Base-by-base conservation (phyloP, 1,139 yeast species). In the Saccharomycopsis crataegensis region DNA sequence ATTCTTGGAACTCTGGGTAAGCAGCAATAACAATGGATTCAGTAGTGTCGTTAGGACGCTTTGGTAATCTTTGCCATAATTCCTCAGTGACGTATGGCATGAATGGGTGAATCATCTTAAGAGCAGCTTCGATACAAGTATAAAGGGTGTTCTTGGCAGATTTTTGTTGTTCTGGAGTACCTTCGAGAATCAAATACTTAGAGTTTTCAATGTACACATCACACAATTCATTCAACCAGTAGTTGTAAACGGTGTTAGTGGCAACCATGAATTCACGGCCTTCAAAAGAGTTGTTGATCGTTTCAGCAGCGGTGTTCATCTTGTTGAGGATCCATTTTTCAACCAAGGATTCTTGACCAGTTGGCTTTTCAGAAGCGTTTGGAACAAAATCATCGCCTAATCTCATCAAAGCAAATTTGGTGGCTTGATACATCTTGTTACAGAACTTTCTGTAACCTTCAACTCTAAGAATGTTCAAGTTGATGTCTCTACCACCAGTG, bases 381-480 rank as follows among this genome's bases (percentile, higher is more conserved):
- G 98, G 97, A 56, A 72, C 71, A 71, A 88, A 93, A 68, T 85
- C 96, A 33, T 80, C 85, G 56, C 98, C 99, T 61, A 93, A 78
- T 71, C 94, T 84, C 82, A 94, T 85, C 71, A 93, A 77, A 44
- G 90, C 99, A 67, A 93, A 93, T 75, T 93, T 93, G 60, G 99
- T 91, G 56, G 99, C 99, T 75, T 93, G 99, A 78, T 89, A 93
- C 65, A 93, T 93, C 82, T 93, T 93, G 82, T 93, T 93, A 79
- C 99, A 91, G 86, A 93, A 93, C 79, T 93, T 93, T 75, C 99
- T 82, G 83, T 93, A 93, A 66, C 99, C 99, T 70, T 94, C 99
- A 62, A 93, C 96, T 75, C 99, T 87, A 70, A 90, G 77, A 65
- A 93, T 90, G 69, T 93, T 98, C 69, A 93, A 80, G 74, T 93